A percentile compares a stretch with the other conserved stretches of the same genome.
Conservation (phyloP, 306 rosid genomes). For the Rubus parviflorus region DNA sequence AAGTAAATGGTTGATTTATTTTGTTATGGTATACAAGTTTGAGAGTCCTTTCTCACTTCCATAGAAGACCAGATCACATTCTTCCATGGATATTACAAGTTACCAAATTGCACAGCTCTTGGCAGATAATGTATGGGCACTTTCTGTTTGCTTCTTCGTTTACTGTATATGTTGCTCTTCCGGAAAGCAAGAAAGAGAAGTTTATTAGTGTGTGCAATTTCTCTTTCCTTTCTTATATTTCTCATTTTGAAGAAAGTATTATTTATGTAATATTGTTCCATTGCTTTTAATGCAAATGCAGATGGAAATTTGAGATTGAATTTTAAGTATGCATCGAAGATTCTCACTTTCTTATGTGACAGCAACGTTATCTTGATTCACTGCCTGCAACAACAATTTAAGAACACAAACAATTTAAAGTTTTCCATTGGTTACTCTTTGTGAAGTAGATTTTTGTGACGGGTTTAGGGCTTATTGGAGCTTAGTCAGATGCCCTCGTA, state of each 20-base stretch:
- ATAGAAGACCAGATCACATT: background rate
- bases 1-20: constrained; percentile 16
- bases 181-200: too few relatives aligned
- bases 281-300: background rate
- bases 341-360: background rate
- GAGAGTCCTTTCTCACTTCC: background rate
- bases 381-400: background rate
- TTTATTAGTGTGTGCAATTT: too few relatives aligned
- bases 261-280: background rate
- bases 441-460: background rate
- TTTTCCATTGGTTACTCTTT: background rate
- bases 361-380: background rate
- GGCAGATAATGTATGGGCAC: background rate
- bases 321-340: background rate
- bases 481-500: constrained; percentile 50
- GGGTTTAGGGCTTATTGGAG: background rate
- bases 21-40: background rate
- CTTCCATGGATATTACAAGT: background rate
- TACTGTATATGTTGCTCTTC: background rate
- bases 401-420: background rate
- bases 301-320: background rate
- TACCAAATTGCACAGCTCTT: background rate
- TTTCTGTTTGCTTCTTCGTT: background rate
- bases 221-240: background rate
- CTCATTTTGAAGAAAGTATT: background rate